Base-by-base conservation (phyloP, 129 eudicot species). In the Artemisia argyi region DNA sequence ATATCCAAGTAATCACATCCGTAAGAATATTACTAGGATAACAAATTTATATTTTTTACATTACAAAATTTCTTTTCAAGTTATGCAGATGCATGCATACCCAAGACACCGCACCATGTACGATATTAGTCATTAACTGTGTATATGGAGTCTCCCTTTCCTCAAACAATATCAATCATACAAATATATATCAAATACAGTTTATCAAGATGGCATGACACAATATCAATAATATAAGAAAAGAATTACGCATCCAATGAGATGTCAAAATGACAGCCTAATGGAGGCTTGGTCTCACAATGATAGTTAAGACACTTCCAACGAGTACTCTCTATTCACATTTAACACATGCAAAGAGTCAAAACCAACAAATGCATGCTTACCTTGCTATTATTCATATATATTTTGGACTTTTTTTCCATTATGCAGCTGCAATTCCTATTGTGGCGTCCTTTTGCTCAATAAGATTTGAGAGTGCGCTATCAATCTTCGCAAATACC, bases 401-500 rank as follows among this genome's bases (percentile, higher is more conserved):
- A 35, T 56, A 30, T 51, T 48, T 12, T 19, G 17, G 35, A 39
- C n/a, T n/a, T 47, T 6, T 50, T 62, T 68, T 67, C 19, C 46
- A 59, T 83, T 77, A 93, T 28, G 85, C 71, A 17, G 88, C 62
- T 68, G 81, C 73, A 11, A 87, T 72, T 50, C 82, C 92, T 46
- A 83, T 32, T 10, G 82, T 28, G 26, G 73, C 76, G 17, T 51
- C 68, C 73, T 73, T 85, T 77, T 47, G 85, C 77, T 81, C 80
- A 18, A 82, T 75, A 73, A 90, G 87, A 50, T 90, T 70, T 16
- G 87, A 68, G 60, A 95, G 73, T 5, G 81, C 85, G n/a, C 76
- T 71, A 75, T 95, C 97, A 11, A 95, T 86, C 69, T 76, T 86
- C 30, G 89, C 85, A 76, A 85, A 95, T 39, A 95, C 99, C 58